Percentiles rank a stretch among this genome's conserved stretches.
These are phyloP conservation scores for Chrysanthemum makinoi DNA, from an alignment of 129 eudicot species.

Conservation along the genomic window DNA sequence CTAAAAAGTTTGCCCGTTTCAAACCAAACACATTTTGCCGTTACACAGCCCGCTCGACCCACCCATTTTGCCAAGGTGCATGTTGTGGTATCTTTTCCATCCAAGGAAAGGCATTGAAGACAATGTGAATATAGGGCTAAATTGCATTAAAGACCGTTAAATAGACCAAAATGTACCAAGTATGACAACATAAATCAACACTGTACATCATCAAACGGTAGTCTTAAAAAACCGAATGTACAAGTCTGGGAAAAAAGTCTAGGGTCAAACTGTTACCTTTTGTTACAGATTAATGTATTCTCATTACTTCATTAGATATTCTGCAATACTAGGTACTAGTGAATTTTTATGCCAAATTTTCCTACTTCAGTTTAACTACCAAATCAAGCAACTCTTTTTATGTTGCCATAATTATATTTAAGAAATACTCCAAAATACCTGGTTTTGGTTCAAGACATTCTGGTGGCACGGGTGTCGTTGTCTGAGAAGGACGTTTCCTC, in stretches of 20 bases:
- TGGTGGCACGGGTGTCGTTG: slow-evolving; percentile 24
- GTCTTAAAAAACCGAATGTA: background rate
- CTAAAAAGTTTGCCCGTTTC: too few relatives aligned
- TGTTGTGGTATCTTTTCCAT: too few relatives aligned
- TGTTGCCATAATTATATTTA: too few relatives aligned
- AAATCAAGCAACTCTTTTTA: background rate
- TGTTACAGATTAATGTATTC: background rate
- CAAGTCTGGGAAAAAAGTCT: background rate
- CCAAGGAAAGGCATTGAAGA: too few relatives aligned
- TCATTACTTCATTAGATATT: slow-evolving; percentile 7
- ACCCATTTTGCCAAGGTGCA: too few relatives aligned
- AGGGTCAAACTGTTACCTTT: background rate
- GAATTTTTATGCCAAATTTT: too few relatives aligned
- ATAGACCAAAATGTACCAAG: background rate
- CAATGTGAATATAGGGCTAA: too few relatives aligned
- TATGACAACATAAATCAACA: background rate
- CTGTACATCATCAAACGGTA: too few relatives aligned
- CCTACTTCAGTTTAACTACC: background rate
- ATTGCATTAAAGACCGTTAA: background rate
- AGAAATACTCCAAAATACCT: slow-evolving; percentile 29
- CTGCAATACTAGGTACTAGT: too few relatives aligned
- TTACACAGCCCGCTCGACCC: background rate
- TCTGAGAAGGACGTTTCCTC: slow-evolving; percentile 47
- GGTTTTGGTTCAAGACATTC: slow-evolving; percentile 36
- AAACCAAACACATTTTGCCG: background rate